Base-by-base conservation (phyloP, 2,329 filamentous ascomycete genomes). In the Exophiala xenobiotica region DNA sequence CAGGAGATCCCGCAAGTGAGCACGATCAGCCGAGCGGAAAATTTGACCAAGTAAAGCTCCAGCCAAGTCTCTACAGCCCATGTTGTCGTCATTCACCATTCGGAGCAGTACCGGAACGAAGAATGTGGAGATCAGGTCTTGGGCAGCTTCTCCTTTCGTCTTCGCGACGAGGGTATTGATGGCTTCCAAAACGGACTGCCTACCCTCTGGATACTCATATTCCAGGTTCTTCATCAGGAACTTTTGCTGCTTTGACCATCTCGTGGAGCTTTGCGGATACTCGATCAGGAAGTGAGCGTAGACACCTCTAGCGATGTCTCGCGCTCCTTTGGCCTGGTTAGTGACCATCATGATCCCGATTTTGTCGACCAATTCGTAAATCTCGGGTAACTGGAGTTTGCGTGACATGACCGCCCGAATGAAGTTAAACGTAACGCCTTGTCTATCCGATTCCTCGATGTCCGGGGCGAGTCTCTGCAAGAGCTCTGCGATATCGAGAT, bases 201-300 rank as follows among this genome's bases (percentile, higher is more conserved):
- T 82, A 22, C 93, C 93, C 54, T 93, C 88, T 61, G 90, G 85
- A 63, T 95, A 84, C 37, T 92, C 83, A 67, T 96, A 99, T 53
- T 92, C 86, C 58, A 99, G 76, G 64, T 99, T 99, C 63, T 88
- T 88, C 43, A 95, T 81, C 42, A 99, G 78, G 66, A 97, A 99
- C 49, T 80, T 83, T 44, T 96, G 79, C 66, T 97, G 92, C 67
- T 95, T 95, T 31, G 82, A 80, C 85, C 93, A 95, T 11, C 93
- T 81, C 57, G 84, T 87, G 69, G 90, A 91, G 63, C 87, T 90
- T 67, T 97, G 93, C 0, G 93, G 92, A 65, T 96, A 99, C 47
- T 96, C 90, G 59, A 91, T 83, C 49, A 99, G 75, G 72, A 99
- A 99, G 61, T 96, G 90, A 68, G 96, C 87, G 70, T 95, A 99